Conservation (phyloP, 1,284 basidiomycete species). For the Ceratobasidium sp. region DNA sequence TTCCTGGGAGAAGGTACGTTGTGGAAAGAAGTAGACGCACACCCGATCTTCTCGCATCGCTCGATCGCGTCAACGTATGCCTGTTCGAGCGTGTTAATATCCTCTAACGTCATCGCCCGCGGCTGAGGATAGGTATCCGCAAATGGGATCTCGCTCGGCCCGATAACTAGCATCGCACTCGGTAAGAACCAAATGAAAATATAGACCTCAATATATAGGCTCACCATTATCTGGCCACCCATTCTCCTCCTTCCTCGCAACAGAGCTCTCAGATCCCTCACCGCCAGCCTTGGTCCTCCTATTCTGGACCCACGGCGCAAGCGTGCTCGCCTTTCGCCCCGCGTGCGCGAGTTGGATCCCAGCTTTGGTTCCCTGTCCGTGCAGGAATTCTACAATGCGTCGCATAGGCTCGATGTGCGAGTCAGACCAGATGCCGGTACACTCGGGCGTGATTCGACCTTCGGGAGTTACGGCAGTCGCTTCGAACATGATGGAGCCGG, state of each 20-base stretch:
- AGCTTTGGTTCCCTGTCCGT: conserved; percentile 69
- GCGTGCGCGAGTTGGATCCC: conserved; percentile 87
- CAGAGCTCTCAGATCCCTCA: background rate
- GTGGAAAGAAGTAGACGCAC: conserved; percentile 58
- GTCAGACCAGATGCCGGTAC: conserved; percentile 74
- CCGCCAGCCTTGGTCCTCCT: conserved; percentile 13
- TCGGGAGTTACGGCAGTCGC: conserved; percentile 81
- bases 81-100: conserved; percentile 62
- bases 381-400: conserved; percentile 80
- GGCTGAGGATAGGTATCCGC: conserved; percentile 66
- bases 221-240: conserved; percentile 8
- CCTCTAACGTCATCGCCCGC: conserved; percentile 67
- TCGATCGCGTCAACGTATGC: conserved; percentile 68
- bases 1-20: conserved; percentile 37
- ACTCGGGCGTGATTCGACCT: conserved; percentile 80
- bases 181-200: background rate
- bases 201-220: background rate
- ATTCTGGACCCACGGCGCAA: conserved; percentile 74
- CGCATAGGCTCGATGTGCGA: conserved; percentile 76
- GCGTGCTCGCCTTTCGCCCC: conserved; percentile 77
- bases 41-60: conserved; percentile 73
- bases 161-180: conserved; percentile 60
- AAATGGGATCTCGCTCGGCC: conserved; percentile 71
- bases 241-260: conserved; percentile 1
- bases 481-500: conserved; percentile 75